Percentiles rank a stretch among this genome's conserved stretches.
phyloP scores from a whole-genome alignment of 805 yeast genomes.

The Torulaspora gathmanii region DNA sequence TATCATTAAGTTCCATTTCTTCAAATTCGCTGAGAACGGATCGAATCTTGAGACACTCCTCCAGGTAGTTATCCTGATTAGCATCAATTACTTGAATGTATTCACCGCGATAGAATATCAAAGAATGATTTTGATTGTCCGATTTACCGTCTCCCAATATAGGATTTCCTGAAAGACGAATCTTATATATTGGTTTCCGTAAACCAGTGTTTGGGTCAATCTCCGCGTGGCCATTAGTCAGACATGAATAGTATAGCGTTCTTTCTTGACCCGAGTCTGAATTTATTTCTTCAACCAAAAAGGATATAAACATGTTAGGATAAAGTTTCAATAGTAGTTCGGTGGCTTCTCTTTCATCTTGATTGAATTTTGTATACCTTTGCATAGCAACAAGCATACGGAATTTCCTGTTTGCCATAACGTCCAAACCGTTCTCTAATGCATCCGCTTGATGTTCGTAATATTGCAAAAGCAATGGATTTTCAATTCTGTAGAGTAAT shows the following conservation, averaged over 20 bases:
- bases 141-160: slow-evolving; percentile 95
- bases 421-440: slow-evolving; percentile 58
- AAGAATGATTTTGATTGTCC: slow-evolving; percentile 86
- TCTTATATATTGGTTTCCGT: slow-evolving; percentile 56
- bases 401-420: slow-evolving; percentile 76
- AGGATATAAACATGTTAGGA: slow-evolving; percentile 59
- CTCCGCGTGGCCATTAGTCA: slow-evolving; percentile 57
- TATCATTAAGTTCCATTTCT: slow-evolving; percentile 53
- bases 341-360: slow-evolving; percentile 63
- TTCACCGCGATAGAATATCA: slow-evolving; percentile 88
- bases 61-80: slow-evolving; percentile 91
- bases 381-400: slow-evolving; percentile 84
- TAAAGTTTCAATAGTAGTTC: slow-evolving; percentile 63
- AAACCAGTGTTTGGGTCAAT: slow-evolving; percentile 52
- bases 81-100: slow-evolving; percentile 94
- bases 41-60: slow-evolving; percentile 88
- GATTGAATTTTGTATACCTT: slow-evolving; percentile 59
- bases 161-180: slow-evolving; percentile 88
- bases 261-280: slow-evolving; percentile 26
- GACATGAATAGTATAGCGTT: slow-evolving; percentile 53
- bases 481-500: slow-evolving; percentile 63
- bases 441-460: slow-evolving; percentile 49
- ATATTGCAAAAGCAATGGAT: slow-evolving; percentile 46
- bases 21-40: slow-evolving; percentile 88
- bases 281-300: slow-evolving; percentile 44